Base-by-base conservation (phyloP, 1,139 yeast species). In the Saccharomyces hybrid region DNA sequence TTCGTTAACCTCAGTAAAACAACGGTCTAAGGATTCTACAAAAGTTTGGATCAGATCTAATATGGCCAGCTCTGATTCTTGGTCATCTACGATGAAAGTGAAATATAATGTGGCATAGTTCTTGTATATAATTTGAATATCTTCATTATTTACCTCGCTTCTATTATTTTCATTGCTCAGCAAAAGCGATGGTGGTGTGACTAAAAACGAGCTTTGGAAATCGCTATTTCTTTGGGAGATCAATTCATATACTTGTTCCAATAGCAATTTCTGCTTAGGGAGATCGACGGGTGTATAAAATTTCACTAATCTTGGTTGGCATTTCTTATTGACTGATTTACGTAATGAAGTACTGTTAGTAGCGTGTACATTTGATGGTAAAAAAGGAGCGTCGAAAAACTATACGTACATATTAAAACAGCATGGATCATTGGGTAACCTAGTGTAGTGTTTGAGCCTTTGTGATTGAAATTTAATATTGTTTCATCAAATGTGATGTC, bases 101-200 rank as follows among this genome's bases (percentile, higher is more conserved):
- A 93, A 93, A 70, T 88, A 93, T 31, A 93, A 75, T 0, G 99
- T 91, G 16, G 99, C 98, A 67, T 91, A 93, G 66, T 90, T 96
- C 58, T 97, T 79, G 72, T 93, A 93, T 34, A 93, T 91, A 55
- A 93, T 96, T 58, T 90, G 85, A 59, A 93, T 88, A 58, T 85
- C 91, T 19, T 85, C 88, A 59, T 83, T 74, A 49, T 83, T 89
- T 55, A 84, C 88, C 2, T 47, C 88, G 73, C 52, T 87, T 72
- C 23, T 88, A 83, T 2, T 96, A 93, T 1, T 86, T 63, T 86
- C 90, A 48, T 79, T 77, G 14, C 85, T 74, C 13, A 86, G 76
- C 25, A 51, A 29, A 27, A 98, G 73, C 29, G 80, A 81, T 56
- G 70, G 65, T 4, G 67, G 68, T 14, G 69, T 64, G 1, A 62